Evolutionary conservation across 2,329 filamentous ascomycete species (phyloP), one percentile per base, ranked within the genome.

Genomic region (Colletotrichum cuscutae): DNA sequence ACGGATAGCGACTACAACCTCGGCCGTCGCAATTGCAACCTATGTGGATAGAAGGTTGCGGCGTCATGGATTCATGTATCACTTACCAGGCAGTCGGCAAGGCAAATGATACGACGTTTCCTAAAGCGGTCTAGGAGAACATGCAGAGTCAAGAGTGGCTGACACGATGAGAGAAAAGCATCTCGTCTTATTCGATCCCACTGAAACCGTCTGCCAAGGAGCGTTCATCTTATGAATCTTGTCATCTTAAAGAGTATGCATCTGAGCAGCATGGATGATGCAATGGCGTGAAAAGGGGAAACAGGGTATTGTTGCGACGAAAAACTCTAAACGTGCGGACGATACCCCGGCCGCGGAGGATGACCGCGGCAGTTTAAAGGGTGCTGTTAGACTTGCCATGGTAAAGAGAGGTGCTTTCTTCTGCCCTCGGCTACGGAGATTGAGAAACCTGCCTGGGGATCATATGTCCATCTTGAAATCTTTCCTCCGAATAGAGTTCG

Each of bases 191-290:
- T 49, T 49, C 7, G 19, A 49, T 49, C 37, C 37, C 7, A 19
- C 42, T 49, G 42, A 49, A 49, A 49, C 73, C 62, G 32, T 61
- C 54, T 22, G 66, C 63, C 63, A 52, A 49, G 56, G 49, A 35
- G 28, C 8, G 68, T 71, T 71, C 68, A 26, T 71, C 64, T 68
- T 57, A 68, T 59, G 13, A 61, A 8, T 42, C 9, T 28, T 19
- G 30, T 24, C 57, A 42, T 30, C 49, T 35, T 6, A 42, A 22
- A 56, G 32, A 28, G 28, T 9, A 15, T 4, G 19, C 12, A 52
- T 24, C 6, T 42, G 13, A 15, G 37, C 5, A 42, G 37, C 37
- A 42, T 42, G 37, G 37, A 15, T 42, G 37, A 42, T 42, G 35
- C 30, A 26, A 35, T 22, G 28, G 15, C 32, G 9, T 6, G 30